phyloP scores from a whole-genome alignment of 2,329 filamentous ascomycete species.

The Tolypocladium album region DNA sequence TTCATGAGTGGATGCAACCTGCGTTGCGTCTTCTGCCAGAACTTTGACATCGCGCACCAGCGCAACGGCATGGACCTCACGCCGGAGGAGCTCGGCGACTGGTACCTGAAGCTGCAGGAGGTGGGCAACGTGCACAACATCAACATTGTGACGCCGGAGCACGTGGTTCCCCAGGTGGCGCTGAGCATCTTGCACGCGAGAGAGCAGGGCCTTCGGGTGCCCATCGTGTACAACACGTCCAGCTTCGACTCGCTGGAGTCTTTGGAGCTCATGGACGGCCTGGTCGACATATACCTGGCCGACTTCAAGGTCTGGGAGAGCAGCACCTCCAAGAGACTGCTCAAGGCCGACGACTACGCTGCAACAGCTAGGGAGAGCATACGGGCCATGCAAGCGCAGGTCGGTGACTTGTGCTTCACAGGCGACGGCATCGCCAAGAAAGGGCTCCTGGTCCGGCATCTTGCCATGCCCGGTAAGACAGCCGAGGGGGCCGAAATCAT shows the following conservation, averaged over 20 bases:
- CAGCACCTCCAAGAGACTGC: conserved; percentile 54
- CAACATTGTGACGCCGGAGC: conserved; percentile 78
- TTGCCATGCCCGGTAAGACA: conserved; percentile 77
- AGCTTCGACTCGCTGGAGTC: conserved; percentile 69
- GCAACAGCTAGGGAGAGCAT: conserved; percentile 65
- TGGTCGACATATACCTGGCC: conserved; percentile 79
- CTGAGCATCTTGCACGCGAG: conserved; percentile 64
- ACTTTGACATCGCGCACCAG: conserved; percentile 74
- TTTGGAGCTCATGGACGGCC: conserved; percentile 60
- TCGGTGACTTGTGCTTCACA: conserved; percentile 76
- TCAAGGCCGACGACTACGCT: conserved; percentile 72
- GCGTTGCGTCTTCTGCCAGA: conserved; percentile 70
- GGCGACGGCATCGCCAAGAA: conserved; percentile 70
- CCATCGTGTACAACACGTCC: conserved; percentile 78
- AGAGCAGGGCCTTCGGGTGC: conserved; percentile 57
- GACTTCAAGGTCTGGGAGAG: conserved; percentile 77
- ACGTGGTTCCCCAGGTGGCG: conserved; percentile 75
- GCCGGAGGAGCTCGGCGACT: conserved; percentile 67
- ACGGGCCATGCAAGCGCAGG: conserved; percentile 69
- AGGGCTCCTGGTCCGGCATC: conserved; percentile 64
- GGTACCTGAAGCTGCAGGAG: conserved; percentile 75
- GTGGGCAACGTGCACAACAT: conserved; percentile 81
- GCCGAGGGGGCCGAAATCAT: conserved; percentile 66
- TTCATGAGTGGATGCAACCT: conserved; percentile 72
- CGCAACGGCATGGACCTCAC: conserved; percentile 72